Evolutionary conservation across 768 basidiomycete genomes (phyloP).

Genomic region (Boletus pseudopeckii): DNA sequence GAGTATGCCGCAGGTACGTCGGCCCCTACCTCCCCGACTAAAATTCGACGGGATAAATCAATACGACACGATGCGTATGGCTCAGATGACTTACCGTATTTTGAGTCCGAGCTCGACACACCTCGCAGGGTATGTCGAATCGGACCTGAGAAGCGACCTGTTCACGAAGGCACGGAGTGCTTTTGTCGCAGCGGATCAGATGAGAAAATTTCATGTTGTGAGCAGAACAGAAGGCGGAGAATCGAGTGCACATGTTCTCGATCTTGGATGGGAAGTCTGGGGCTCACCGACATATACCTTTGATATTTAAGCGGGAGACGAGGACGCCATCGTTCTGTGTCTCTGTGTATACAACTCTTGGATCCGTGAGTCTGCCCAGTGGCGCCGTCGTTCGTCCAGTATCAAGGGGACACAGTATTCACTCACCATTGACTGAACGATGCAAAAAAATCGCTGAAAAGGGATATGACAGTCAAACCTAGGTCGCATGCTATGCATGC

Average conservation of each 20-base stretch:
- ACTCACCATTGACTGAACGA: background rate
- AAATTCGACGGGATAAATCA: background rate
- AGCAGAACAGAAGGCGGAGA: background rate
- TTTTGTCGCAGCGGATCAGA: background rate
- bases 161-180: background rate
- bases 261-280: constrained; percentile 6
- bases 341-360: background rate
- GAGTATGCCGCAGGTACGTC: background rate
- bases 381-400: constrained; percentile 13
- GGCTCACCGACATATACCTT: constrained; percentile 12
- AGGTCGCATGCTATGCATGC: constrained; percentile 1
- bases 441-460: background rate
- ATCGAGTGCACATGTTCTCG: constrained; percentile 16
- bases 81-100: constrained; percentile 2
- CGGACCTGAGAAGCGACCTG: background rate
- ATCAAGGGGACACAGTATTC: background rate
- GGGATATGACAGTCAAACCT: background rate
- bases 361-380: background rate
- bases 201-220: constrained; percentile 6
- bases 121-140: constrained; percentile 3
- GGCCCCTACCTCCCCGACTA: background rate
- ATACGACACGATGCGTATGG: background rate
- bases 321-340: constrained; percentile 7
- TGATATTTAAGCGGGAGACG: constrained; percentile 12
- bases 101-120: background rate